Base-by-base conservation (phyloP, 2,329 filamentous ascomycete genomes). In the Fusarium napiforme region DNA sequence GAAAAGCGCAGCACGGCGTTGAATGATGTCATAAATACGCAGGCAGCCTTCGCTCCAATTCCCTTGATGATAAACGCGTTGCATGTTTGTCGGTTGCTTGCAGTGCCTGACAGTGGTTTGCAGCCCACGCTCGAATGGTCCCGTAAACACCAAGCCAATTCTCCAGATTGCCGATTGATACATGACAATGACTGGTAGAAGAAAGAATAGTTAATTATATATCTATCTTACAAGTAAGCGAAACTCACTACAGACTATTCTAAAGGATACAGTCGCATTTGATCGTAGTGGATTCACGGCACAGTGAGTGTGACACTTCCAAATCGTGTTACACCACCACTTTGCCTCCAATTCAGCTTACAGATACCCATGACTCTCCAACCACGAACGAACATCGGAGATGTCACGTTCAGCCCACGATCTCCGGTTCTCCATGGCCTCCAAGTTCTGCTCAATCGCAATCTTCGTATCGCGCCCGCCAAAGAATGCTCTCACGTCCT, bases 161-260 rank as follows among this genome's bases (percentile, higher is more conserved):
- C 16, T 5, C 8, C 2, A 10, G 7, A 52, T 26, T 34, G n/a
- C 30, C 3, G 10, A 7, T 9, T 14, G 16, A 2, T 23, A 5
- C 4, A 19, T 19, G 0, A 18, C 2, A 8, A 16, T 49, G 5
- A n/a, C 9, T 2, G 7, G 1, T 12, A 18, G 4, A 18, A 0
- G 11, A 21, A 4, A 3, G 12, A 4, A 28, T 0, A 12, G 3
- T 16, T 21, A 7, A 9, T 5, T 7, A 5, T 32, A 5, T n/a
- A 2, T n/a, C 9, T 10, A 2, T 49, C 1, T n/a, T 2, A 1
- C 2, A 9, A 4, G 7, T n/a, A 0, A 7, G 15, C 4, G 3
- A 1, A 0, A 18, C 11, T 23, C 7, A 32, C 28, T 18, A 49
- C 3, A 14, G 15, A 32, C 21, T 49, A 7, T 10, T 10, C 15